Evolutionary conservation across 1,284 basidiomycete species (phyloP).

Genomic region (Acaromyces ingoldii): DNA sequence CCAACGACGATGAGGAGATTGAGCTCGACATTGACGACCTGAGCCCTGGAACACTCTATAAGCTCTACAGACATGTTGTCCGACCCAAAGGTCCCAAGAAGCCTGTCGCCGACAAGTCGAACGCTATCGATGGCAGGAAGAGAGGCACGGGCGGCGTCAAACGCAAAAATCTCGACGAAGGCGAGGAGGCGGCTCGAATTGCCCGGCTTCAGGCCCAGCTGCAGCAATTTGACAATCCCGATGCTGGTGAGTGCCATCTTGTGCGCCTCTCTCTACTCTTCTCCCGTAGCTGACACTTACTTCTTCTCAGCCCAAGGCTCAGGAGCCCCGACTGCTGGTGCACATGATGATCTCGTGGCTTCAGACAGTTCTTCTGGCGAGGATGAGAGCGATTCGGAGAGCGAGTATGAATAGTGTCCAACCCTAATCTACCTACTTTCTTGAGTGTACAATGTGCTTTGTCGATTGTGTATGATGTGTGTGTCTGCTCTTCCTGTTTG

Average conservation of each 20-base stretch:
- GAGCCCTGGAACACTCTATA: constrained; percentile 46
- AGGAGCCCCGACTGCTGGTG: constrained; percentile 13
- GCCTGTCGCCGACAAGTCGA: constrained; percentile 20
- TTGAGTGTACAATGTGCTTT: no score
- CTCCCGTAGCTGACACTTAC: constrained; percentile 1
- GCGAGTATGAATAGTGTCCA: constrained; percentile 23
- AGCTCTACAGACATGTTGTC: constrained; percentile 50
- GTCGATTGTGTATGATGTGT: no score
- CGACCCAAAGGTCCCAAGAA: constrained; percentile 43
- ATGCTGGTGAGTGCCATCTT: constrained; percentile 4
- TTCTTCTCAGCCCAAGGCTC: not conserved
- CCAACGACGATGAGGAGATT: constrained; percentile 49
- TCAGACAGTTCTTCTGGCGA: constrained; percentile 43
- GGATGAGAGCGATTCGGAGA: constrained; percentile 23
- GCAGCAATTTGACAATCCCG: constrained; percentile 42
- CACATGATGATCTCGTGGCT: constrained; percentile 48
- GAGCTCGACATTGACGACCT: constrained; percentile 51
- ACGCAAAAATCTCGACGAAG: constrained; percentile 50
- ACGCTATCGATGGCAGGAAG: constrained; percentile 45
- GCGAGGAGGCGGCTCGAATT: constrained; percentile 47
- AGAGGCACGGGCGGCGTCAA: constrained; percentile 48
- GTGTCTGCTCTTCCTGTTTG: no score
- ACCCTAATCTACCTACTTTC: no score
- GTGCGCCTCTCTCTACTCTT: constrained; percentile 5
- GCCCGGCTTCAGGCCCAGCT: constrained; percentile 47